Evolutionary conservation across 2,329 filamentous ascomycete genomes (phyloP).

Genomic region (Fusarium tricinctum): DNA sequence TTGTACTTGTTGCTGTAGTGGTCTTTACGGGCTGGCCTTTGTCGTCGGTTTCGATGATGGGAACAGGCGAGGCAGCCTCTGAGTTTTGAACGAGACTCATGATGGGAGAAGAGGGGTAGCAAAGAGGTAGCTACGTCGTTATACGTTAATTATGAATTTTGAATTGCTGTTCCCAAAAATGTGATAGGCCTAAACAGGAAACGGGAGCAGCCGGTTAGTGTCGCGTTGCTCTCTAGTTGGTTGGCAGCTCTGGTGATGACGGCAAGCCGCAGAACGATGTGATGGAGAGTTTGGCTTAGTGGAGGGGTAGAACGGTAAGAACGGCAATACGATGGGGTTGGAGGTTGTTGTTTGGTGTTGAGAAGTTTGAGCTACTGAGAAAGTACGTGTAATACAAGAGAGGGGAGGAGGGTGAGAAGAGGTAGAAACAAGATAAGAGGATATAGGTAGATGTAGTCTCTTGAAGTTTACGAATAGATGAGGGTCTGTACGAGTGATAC

Average conservation of each 20-base stretch:
- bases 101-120: constrained; percentile 38
- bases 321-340: constrained; percentile 14
- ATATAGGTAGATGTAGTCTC: neutral
- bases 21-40: constrained; percentile 40
- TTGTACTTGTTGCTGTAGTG: constrained; percentile 49
- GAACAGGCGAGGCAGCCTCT: constrained; percentile 46
- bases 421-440: no score
- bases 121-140: constrained; percentile 14
- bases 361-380: neutral
- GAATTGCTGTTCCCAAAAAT: neutral
- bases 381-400: constrained; percentile 13
- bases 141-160: neutral
- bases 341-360: neutral
- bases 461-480: neutral
- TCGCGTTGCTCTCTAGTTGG: constrained; percentile 31
- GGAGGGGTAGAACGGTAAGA: constrained; percentile 34
- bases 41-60: constrained; percentile 53
- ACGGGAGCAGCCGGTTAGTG: constrained; percentile 30
- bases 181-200: constrained; percentile 19
- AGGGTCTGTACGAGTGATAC: constrained; percentile 1
- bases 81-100: constrained; percentile 44
- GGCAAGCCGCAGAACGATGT: constrained; percentile 30
- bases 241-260: constrained; percentile 32
- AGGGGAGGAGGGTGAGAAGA: neutral
- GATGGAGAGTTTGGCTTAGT: constrained; percentile 19